Evolutionary conservation across 1,284 basidiomycete species (phyloP).

Genomic region (Fomitopsis pinicola): DNA sequence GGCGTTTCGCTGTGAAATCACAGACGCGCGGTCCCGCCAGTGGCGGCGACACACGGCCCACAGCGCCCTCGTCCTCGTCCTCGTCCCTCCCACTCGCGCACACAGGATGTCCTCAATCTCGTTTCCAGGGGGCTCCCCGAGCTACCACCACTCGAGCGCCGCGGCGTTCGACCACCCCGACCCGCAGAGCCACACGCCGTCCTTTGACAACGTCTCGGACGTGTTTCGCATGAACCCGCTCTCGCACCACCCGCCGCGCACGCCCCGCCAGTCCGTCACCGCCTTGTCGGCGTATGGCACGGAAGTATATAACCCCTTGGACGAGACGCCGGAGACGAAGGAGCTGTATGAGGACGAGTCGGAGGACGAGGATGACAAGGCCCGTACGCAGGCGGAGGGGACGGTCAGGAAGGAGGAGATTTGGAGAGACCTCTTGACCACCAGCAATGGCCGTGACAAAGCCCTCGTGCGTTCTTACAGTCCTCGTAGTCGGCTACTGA

Average conservation of each 20-base stretch:
- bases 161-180: constrained; percentile 33
- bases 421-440: constrained; percentile 72
- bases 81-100: neutral
- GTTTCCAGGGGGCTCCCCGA: constrained; percentile 29
- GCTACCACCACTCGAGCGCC: constrained; percentile 25
- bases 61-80: neutral
- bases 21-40: constrained; percentile 1
- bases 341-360: constrained; percentile 36
- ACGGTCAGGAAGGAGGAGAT: constrained; percentile 58
- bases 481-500: constrained; percentile 1
- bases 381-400: constrained; percentile 36
- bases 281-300: constrained; percentile 33
- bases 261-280: constrained; percentile 53
- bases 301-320: constrained; percentile 36
- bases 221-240: constrained; percentile 77
- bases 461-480: constrained; percentile 58
- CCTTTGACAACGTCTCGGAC: constrained; percentile 37
- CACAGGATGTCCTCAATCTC: constrained; percentile 37
- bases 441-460: constrained; percentile 76
- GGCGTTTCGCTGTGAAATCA: neutral
- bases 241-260: constrained; percentile 71
- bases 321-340: constrained; percentile 29
- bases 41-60: neutral
- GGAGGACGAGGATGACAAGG: constrained; percentile 34
- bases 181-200: constrained; percentile 35